Evolutionary conservation across 331 rosid genomes (phyloP).

Genomic region (Rhamnella rubrinervis): DNA sequence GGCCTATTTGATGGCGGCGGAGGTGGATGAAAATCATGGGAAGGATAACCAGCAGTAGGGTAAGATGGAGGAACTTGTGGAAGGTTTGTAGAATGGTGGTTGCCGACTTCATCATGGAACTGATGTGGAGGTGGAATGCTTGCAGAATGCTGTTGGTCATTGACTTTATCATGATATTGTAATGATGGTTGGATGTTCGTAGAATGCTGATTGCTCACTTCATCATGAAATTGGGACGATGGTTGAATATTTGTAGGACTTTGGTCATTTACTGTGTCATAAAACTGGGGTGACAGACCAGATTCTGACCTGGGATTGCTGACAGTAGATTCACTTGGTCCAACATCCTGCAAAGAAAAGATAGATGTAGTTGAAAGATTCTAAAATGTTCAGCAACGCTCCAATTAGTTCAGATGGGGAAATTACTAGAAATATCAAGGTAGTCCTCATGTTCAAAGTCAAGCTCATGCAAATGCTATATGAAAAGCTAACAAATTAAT

Average conservation of each 20-base stretch:
- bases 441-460: no score
- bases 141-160: slow-evolving; percentile 36
- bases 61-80: slow-evolving; percentile 50
- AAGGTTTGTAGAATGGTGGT: slow-evolving; percentile 35
- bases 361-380: slow-evolving; percentile 14
- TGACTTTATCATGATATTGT: slow-evolving; percentile 48
- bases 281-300: slow-evolving; percentile 42
- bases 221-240: slow-evolving; percentile 22
- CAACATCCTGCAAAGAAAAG: slow-evolving; percentile 65
- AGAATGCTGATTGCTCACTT: slow-evolving; percentile 39
- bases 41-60: slow-evolving; percentile 52
- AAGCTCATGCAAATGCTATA: no score
- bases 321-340: slow-evolving; percentile 45
- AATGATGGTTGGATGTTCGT: slow-evolving; percentile 48
- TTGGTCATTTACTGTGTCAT: slow-evolving; percentile 26
- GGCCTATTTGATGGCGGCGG: slow-evolving; percentile 51
- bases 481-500: no score
- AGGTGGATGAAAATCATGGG: slow-evolving; percentile 68
- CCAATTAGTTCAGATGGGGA: not conserved
- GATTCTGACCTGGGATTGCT: slow-evolving; percentile 47
- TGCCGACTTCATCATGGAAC: slow-evolving; percentile 42
- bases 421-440: no score
- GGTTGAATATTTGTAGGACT: slow-evolving; percentile 21
- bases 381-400: not conserved
- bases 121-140: slow-evolving; percentile 33